Evolutionary conservation across 306 rosid species (phyloP), one percentile per base, ranked within the genome.

Genomic region (Dryas alaskensis): DNA sequence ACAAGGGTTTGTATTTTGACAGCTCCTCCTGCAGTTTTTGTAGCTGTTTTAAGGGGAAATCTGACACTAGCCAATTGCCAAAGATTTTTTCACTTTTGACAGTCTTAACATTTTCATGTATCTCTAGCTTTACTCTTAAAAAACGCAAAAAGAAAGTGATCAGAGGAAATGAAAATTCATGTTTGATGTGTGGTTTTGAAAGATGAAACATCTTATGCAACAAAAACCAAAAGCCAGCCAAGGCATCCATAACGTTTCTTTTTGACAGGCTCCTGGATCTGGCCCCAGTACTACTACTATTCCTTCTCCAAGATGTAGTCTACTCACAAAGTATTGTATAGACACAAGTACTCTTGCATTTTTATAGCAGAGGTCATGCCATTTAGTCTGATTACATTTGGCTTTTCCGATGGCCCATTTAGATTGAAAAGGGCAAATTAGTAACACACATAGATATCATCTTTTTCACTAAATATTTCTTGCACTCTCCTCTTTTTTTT

Each of bases 1-100:
- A 82, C 81, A 78, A 17, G 44, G 60, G 57, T 46, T 45, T 49
- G 54, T 66, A 48, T 70, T 53, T 69, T 80, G 74, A 61, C 78
- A 57, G 63, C 70, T 31, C 66, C 37, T 31, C 68, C 78, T 70
- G 79, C 67, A 69, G 53, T 78, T 78, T 52, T 52, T 49, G 62
- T 25, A 50, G 76, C 65, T 46, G 70, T 72, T 50, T 67, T 54
- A 66, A 77, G 81, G 39, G 53, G 27, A 46, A 62, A 57, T 63
- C 81, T 79, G 80, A 77, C 81, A 73, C 63, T 44, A 25, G 44
- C 73, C 62, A 67, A 64, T 61, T 31, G 79, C 79, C 73, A 76
- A 54, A 60, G 65, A 59, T 57, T 70, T 70, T 62, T 3, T 51
- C 62, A 3, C 7, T 27, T 7, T n/a, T 69, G 12, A 44, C 72